Evolutionary conservation across 176 grass and related monocot species (phyloP), one percentile per base, ranked within the genome.

Genomic region (Dendrocalamus sinicus): DNA sequence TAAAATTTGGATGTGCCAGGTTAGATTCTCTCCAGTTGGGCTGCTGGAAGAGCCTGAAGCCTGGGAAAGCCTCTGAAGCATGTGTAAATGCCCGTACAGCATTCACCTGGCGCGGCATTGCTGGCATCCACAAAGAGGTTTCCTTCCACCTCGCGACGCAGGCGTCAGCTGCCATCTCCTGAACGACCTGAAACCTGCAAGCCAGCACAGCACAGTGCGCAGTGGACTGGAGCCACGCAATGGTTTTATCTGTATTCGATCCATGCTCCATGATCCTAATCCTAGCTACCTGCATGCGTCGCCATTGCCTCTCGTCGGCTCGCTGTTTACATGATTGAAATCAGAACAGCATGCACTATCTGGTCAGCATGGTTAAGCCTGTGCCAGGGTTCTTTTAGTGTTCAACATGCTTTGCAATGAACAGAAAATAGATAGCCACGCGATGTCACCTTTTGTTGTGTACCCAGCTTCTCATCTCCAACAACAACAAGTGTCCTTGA

Each of bases 11-110:
- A 72, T 13, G 9, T 9, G 37, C 20, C 55, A 12, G 47, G 58
- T 5, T 63, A 63, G 76, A 69, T 69, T 68, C 47, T 85, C 9
- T 67, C 48, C 48, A 11, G 46, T 32, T 48, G 48, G 23, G 62
- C 16, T 13, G 50, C 40, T 78, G 57, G 22, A 15, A 51, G 12
- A 50, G 41, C 8, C 75, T 75, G 20, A 62, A 19, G 1, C 80
- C 19, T 85, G 19, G 50, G 2, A 51, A 51, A 32, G 20, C 19
- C 40, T 6, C 70, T 75, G 85, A 16, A 81, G 62, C 70, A 11
- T 76, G 64, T 24, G 79, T 82, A 69, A 88, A 88, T 69, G 71
- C 37, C 40, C 26, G 79, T 46, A 69, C 79, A 77, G 74, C 6
- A 24, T 45, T 72, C 68, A 28, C 53, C 80, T 46, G 67, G 53